Conservation (phyloP, 192 early-diverging fungal species). For the Geranomyces variabilis region DNA sequence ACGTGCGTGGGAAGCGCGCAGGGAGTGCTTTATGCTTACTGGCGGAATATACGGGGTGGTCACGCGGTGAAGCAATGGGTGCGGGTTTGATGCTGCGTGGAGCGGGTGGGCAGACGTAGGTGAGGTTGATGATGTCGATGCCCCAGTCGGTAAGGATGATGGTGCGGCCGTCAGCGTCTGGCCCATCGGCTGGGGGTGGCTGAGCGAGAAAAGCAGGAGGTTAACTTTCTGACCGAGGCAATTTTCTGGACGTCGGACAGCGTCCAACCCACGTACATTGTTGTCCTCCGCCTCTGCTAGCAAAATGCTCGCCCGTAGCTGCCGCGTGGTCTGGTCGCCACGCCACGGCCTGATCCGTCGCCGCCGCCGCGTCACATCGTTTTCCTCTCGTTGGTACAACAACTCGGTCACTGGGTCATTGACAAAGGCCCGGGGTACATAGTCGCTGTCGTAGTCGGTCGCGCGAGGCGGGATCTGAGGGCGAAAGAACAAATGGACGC, state of each 20-base stretch:
- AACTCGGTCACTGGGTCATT: slow-evolving; percentile 50
- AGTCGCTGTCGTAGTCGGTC: slow-evolving; percentile 48
- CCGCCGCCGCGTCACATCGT: slow-evolving; percentile 6
- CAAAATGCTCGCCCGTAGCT: neutral
- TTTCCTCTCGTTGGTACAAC: slow-evolving; percentile 46
- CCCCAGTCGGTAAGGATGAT: slow-evolving; percentile 57
- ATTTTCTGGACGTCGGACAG: neutral
- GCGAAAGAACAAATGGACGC: neutral
- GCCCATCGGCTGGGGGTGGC: slow-evolving; percentile 18
- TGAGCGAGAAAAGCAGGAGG: neutral
- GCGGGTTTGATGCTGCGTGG: slow-evolving; percentile 43
- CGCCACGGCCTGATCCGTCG: slow-evolving; percentile 29
- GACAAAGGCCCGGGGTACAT: slow-evolving; percentile 55
- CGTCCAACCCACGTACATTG: too few species aligned
- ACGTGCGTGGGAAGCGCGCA: slow-evolving; percentile 34
- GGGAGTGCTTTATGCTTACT: slow-evolving; percentile 45
- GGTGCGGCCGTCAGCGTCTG: slow-evolving; percentile 27
- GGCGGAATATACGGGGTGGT: slow-evolving; percentile 42
- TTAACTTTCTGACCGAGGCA: neutral
- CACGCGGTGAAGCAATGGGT: slow-evolving; percentile 45
- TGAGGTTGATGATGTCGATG: slow-evolving; percentile 51
- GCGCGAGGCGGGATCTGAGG: slow-evolving; percentile 22
- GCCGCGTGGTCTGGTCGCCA: neutral
- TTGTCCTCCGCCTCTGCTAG: too few species aligned
- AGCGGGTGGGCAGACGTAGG: slow-evolving; percentile 21